Evolutionary conservation across 768 basidiomycete genomes (phyloP).

Genomic region (Auriscalpium orientale): DNA sequence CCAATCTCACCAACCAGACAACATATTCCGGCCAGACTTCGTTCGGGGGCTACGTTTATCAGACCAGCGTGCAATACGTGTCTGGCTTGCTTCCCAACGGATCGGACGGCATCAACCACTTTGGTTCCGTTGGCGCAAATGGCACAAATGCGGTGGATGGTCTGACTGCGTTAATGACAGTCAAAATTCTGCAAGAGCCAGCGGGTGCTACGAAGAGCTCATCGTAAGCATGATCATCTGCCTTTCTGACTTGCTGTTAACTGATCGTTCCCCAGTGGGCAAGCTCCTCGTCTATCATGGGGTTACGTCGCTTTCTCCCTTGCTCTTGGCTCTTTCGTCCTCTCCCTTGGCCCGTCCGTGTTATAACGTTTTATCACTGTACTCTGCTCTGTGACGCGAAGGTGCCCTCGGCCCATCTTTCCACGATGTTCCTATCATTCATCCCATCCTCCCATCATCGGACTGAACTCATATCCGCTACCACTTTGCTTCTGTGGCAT

Average conservation of each 20-base stretch:
- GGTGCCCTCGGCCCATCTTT: not conserved
- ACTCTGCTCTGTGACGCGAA: too few relatives aligned
- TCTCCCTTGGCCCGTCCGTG: not conserved
- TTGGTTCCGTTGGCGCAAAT: slow-evolving; percentile 40
- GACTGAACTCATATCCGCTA: too few relatives aligned
- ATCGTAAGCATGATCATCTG: slow-evolving; percentile 13
- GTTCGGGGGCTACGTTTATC: slow-evolving; percentile 63
- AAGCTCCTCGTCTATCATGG: not conserved
- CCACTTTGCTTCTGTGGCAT: too few relatives aligned
- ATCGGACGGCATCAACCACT: slow-evolving; percentile 66
- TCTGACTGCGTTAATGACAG: slow-evolving; percentile 69
- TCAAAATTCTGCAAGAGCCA: slow-evolving; percentile 48
- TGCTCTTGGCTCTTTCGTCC: not conserved
- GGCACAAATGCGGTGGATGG: slow-evolving; percentile 72
- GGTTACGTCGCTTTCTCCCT: not conserved
- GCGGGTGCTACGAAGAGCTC: slow-evolving; percentile 1
- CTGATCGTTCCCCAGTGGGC: not conserved
- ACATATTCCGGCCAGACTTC: slow-evolving; percentile 59
- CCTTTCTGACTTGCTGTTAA: not conserved
- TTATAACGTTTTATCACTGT: not conserved
- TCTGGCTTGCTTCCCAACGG: slow-evolving; percentile 65
- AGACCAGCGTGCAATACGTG: slow-evolving; percentile 59
- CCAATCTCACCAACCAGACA: slow-evolving; percentile 44
- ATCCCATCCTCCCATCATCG: too few relatives aligned
- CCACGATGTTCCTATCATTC: too few relatives aligned